Conservation (phyloP, 2,329 filamentous ascomycete genomes). For the Onygena corvina region DNA sequence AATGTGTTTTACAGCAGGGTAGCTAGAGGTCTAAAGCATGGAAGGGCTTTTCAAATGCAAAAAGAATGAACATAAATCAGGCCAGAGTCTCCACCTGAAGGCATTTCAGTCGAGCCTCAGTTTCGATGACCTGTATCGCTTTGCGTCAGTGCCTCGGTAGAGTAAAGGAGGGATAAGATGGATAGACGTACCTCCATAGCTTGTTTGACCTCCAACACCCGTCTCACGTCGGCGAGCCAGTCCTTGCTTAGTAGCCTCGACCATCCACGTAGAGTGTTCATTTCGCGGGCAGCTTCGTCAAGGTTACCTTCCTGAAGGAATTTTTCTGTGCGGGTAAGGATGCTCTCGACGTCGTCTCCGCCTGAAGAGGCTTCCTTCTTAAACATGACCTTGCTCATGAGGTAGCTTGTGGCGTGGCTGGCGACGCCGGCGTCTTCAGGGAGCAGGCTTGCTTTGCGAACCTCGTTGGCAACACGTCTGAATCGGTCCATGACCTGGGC, state of each 20-base stretch:
- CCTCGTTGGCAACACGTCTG: conserved; percentile 80
- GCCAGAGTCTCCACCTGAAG: conserved; percentile 57
- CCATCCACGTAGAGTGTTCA: conserved; percentile 89
- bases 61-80: conserved; percentile 22
- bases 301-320: conserved; percentile 86
- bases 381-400: conserved; percentile 90
- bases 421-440: conserved; percentile 91
- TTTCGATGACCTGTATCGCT: conserved; percentile 60
- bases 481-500: conserved; percentile 90
- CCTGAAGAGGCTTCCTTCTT: conserved; percentile 77
- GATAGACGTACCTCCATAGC: conserved; percentile 65
- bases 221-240: conserved; percentile 82
- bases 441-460: conserved; percentile 83
- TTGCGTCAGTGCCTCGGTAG: conserved; percentile 5
- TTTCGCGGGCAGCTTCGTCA: conserved; percentile 82
- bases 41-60: conserved; percentile 25
- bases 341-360: conserved; percentile 84
- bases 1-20: conserved; percentile 9
- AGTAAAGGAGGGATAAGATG: conserved; percentile 1
- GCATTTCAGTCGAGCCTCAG: conserved; percentile 80
- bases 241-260: conserved; percentile 88
- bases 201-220: conserved; percentile 89
- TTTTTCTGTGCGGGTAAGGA: conserved; percentile 78
- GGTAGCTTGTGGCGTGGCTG: conserved; percentile 78
- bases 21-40: conserved; percentile 6